Percentiles rank a stretch among this genome's conserved stretches.
phyloP scores from a whole-genome alignment of 2,329 filamentous ascomycete genomes.

The Catunica adiposa region DNA sequence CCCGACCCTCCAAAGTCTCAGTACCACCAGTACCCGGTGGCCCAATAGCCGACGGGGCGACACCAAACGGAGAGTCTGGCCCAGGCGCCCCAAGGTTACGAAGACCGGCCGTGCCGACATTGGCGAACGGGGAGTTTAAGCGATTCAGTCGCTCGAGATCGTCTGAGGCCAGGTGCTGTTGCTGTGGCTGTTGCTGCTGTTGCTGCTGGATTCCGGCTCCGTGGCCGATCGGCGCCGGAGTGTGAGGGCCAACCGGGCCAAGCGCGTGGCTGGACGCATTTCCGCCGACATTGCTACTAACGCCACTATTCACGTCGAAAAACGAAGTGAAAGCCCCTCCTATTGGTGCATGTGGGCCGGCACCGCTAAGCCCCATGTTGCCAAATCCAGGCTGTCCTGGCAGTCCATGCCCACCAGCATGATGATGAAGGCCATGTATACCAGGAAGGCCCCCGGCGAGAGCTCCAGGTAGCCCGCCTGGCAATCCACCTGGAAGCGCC shows the following conservation, averaged over 20 bases:
- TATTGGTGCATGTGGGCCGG: not conserved
- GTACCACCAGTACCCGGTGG: not conserved
- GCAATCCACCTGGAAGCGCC: not conserved
- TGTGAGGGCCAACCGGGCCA: not conserved
- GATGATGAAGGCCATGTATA: slow-evolving; percentile 52
- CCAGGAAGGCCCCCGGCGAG: slow-evolving; percentile 16
- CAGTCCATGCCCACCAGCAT: slow-evolving; percentile 85
- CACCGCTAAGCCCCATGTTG: slow-evolving; percentile 39
- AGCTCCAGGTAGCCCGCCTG: not conserved
- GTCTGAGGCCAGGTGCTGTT: not conserved
- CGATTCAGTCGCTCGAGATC: not conserved
- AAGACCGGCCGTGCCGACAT: not conserved
- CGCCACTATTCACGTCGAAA: not conserved
- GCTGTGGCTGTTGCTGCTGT: not conserved
- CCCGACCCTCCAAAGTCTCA: not conserved
- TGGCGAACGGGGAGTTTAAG: slow-evolving; percentile 1
- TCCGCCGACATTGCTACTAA: not conserved
- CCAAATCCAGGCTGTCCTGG: slow-evolving; percentile 96
- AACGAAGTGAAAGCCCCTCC: not conserved
- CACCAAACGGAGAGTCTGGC: no score
- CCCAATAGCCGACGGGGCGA: not conserved
- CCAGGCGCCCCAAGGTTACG: not conserved
- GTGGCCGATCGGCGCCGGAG: not conserved
- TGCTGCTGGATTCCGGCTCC: not conserved
- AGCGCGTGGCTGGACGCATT: not conserved